phyloP scores from a whole-genome alignment of 1,284 basidiomycete genomes.

The Prillingera fragicola region DNA sequence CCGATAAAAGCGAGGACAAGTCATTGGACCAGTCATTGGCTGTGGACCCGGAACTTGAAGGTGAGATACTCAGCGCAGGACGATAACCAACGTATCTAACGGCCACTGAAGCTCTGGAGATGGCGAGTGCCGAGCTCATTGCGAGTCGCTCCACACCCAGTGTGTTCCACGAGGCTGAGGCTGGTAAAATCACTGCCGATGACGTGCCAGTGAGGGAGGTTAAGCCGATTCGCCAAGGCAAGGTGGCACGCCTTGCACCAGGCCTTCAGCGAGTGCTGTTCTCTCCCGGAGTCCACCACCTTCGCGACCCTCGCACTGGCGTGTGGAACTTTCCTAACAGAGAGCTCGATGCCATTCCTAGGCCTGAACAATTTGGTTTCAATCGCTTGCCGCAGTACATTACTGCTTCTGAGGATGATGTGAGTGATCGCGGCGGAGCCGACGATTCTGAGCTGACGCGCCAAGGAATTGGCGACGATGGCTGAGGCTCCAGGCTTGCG shows the following conservation, averaged over 20 bases:
- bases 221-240: constrained; percentile 46
- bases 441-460: background rate
- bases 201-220: constrained; percentile 19
- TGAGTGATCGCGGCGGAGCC: constrained; percentile 35
- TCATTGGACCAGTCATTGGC: too few relatives aligned
- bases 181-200: background rate
- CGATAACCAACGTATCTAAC: too few relatives aligned
- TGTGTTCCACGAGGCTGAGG: too few relatives aligned
- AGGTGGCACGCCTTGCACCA: constrained; percentile 66
- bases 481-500: constrained; percentile 53
- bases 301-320: constrained; percentile 76
- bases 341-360: constrained; percentile 64
- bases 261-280: constrained; percentile 77
- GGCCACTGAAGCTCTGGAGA: too few relatives aligned
- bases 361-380: constrained; percentile 85
- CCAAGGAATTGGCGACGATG: constrained; percentile 61
- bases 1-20: too few relatives aligned
- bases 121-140: too few relatives aligned
- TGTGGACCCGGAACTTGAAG: too few relatives aligned
- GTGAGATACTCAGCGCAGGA: too few relatives aligned
- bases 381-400: constrained; percentile 71
- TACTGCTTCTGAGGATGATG: constrained; percentile 72
- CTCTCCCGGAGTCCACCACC: constrained; percentile 87
- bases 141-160: too few relatives aligned
- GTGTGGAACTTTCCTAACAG: constrained; percentile 84